phyloP scores from a whole-genome alignment of 108 stramenopile genomes.

The Nitzschia sp. region DNA sequence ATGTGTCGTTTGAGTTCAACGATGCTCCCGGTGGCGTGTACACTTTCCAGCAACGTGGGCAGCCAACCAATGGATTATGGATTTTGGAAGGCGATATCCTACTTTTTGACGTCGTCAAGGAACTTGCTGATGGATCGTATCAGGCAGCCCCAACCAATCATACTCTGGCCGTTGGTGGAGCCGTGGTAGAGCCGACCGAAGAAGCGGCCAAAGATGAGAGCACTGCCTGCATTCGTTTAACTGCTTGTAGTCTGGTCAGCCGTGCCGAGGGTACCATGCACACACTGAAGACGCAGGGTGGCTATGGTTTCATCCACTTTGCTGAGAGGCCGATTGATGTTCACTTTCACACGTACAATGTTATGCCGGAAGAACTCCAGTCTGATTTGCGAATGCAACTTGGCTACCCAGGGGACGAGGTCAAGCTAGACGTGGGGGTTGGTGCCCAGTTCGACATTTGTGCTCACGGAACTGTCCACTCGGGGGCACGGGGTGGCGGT shows the following conservation, averaged over 20 bases:
- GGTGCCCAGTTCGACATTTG: slow-evolving; percentile 82
- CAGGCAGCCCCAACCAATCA: slow-evolving; percentile 62
- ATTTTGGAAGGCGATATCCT: slow-evolving; percentile 66
- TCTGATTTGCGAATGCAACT: slow-evolving; percentile 53
- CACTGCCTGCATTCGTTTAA: slow-evolving; percentile 34
- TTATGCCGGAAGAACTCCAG: slow-evolving; percentile 69
- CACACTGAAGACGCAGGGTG: slow-evolving; percentile 49
- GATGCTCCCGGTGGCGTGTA: slow-evolving; percentile 69
- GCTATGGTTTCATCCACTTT: slow-evolving; percentile 81
- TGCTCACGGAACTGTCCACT: slow-evolving; percentile 39
- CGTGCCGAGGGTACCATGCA: slow-evolving; percentile 73
- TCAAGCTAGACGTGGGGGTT: slow-evolving; percentile 45
- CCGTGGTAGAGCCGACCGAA: slow-evolving; percentile 15
- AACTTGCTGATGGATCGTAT: slow-evolving; percentile 59
- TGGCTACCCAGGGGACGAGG: slow-evolving; percentile 22
- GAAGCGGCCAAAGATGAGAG: slow-evolving; percentile 17
- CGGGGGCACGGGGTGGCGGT: not conserved
- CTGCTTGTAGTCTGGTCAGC: slow-evolving; percentile 46
- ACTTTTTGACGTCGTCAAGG: slow-evolving; percentile 73
- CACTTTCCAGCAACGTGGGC: slow-evolving; percentile 45
- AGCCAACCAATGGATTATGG: slow-evolving; percentile 56
- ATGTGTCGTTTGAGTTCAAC: slow-evolving; percentile 50
- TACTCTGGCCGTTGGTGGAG: slow-evolving; percentile 31
- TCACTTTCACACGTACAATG: slow-evolving; percentile 70
- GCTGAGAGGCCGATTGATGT: slow-evolving; percentile 75